Evolutionary conservation across 106 monocot genomes (phyloP), one percentile per base, ranked within the genome.

Genomic region (Platanthera zijinensis): DNA sequence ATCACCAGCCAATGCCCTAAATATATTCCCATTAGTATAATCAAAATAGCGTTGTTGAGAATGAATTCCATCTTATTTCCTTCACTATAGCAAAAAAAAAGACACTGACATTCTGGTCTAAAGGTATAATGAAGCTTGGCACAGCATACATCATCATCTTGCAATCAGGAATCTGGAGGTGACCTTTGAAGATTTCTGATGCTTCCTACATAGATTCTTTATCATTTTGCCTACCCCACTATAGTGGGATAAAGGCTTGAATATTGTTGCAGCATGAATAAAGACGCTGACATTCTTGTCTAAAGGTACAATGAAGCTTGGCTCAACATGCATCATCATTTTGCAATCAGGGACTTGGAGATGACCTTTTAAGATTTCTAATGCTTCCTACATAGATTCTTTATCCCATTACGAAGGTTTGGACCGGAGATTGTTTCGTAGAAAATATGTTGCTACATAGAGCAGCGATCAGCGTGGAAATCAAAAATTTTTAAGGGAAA

Each of bases 391-490:
- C 87, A 87, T 14, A 75, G 85, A 50, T 80, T 77, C 76, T 73
- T 82, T 13, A 89, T 83, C n/a, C 87, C 89, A 4, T 72, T 50
- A 10, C 57, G 86, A 17, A 95, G 84, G 19, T 72, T 70, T 2
- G 81, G 54, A 4, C 92, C 91, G 5, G 85, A 75, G 48, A 92
- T 78, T 0, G 87, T 81, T 77, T 90, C 79, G 5, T 86, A 88
- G 77, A 94, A 89, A 10, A 94, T 88, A 14, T 83, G 66, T 12
- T 49, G 59, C 52, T 82, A 73, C 1, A 91, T 89, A 7, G 82
- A 87, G 90, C 94, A 94, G 3, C 91, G 57, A 51, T 94, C 94
- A 74, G 90, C 75, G 78, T 87, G 91, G 79, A 94, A 91, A 2
- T 83, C 86, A 53, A 94, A 68, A 74, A 87, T 87, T n/a, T 87